Evolutionary conservation across 345 rosid species (phyloP), one percentile per base, ranked within the genome.

Genomic region (Citrus mangshanensis): DNA sequence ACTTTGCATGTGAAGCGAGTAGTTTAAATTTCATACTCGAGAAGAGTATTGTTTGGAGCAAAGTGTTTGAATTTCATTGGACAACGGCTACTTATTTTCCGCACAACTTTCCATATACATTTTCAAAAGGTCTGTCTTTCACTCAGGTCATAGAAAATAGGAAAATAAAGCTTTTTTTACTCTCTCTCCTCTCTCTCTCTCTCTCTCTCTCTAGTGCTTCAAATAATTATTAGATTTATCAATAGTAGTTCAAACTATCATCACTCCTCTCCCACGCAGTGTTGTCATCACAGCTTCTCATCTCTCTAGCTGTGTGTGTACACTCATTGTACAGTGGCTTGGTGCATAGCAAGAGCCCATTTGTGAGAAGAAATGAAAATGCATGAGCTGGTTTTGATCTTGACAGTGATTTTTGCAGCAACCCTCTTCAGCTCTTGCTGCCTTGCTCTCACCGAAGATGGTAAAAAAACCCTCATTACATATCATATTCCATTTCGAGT

Each of bases 391-490:
- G 59, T 80, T 81, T 88, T 73, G 75, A 79, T 80, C 24, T 75
- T 79, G 62, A 77, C 80, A 34, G 77, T 80, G 71, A 35, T 87
- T 78, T 78, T 75, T 67, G 73, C 81, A 9, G 87, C 81, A 62
- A 78, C 88, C 82, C 86, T 90, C 74, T 74, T 85, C 73, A 82
- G 78, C 80, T 68, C 73, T 63, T 58, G 72, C 64, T 80, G 86
- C 30, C 71, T 83, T 77, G 89, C 91, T 78, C 87, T 92, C 75
- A 83, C 87, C 76, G 85, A 87, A 75, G 96, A 92, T 77, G 96
- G 96, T 92, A 87, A 79, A 46, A 46, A 46, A 32, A 27, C 3
- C 67, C 42, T 75, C 18, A 18, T 70, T 60, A 73, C 22, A 9
- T 54, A 34, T 35, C 49, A 51, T 66, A 14, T 64, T 58, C 28